Conservation (phyloP, 345 rosid genomes). For the Populus pruinosa region DNA sequence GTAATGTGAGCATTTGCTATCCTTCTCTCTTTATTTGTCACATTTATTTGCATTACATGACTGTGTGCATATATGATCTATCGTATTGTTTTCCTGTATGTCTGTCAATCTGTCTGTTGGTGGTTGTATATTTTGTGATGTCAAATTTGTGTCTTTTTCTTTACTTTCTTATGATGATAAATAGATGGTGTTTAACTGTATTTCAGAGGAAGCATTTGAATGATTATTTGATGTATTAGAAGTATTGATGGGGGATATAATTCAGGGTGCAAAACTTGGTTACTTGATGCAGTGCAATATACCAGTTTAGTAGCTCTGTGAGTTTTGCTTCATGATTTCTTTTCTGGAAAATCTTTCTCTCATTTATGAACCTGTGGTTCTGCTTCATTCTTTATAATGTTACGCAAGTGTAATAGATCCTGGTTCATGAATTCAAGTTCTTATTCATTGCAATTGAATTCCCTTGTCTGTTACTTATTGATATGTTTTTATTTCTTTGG, state of each 20-base stretch:
- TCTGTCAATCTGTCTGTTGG: background rate
- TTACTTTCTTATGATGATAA: background rate
- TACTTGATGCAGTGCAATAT: background rate
- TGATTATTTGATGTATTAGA: background rate
- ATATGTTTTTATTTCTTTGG: background rate
- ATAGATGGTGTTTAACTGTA: background rate
- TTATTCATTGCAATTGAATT: background rate
- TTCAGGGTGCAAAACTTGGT: background rate
- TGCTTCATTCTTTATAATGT: background rate
- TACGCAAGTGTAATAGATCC: background rate
- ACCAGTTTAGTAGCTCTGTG: background rate
- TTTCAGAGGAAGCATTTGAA: background rate
- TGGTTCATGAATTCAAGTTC: background rate
- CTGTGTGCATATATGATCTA: background rate
- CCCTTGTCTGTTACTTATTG: background rate
- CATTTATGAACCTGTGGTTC: background rate
- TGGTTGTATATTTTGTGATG: background rate
- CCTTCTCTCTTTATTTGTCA: constrained; percentile 8
- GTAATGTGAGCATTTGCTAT: constrained; percentile 72
- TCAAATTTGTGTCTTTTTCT: background rate
- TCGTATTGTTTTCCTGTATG: background rate
- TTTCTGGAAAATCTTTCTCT: background rate
- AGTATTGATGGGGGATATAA: background rate
- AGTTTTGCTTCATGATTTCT: background rate
- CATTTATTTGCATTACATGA: background rate